Evolutionary conservation across 768 basidiomycete species (phyloP).

Genomic region (Scleroderma bovista): DNA sequence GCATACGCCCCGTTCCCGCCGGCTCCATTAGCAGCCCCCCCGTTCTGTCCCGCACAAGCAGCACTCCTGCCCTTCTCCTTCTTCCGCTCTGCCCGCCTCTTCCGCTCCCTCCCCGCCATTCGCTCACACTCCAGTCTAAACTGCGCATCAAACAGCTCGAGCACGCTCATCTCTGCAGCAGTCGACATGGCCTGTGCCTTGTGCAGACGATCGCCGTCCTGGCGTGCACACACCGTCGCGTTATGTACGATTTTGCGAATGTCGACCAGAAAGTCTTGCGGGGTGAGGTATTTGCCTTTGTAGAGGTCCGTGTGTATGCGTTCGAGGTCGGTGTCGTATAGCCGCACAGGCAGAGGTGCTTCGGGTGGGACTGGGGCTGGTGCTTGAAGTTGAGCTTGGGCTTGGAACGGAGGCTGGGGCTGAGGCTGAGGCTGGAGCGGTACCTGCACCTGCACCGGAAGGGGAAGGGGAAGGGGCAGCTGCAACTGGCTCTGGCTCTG

Average conservation of each 20-base stretch:
- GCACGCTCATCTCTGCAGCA: slow-evolving; percentile 77
- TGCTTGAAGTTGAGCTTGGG: background rate
- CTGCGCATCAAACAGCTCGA: slow-evolving; percentile 69
- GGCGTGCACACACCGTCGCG: slow-evolving; percentile 46
- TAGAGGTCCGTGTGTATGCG: slow-evolving; percentile 83
- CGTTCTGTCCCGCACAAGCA: slow-evolving; percentile 13
- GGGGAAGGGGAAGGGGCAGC: too few species aligned
- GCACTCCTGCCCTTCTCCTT: slow-evolving; percentile 31
- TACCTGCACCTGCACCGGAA: slow-evolving; percentile 31
- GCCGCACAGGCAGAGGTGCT: background rate
- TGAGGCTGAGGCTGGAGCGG: slow-evolving; percentile 21
- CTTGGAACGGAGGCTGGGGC: slow-evolving; percentile 23
- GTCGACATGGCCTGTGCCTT: slow-evolving; percentile 89
- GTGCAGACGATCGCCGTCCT: slow-evolving; percentile 71
- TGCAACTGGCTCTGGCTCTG: slow-evolving; percentile 31
- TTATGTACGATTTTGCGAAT: slow-evolving; percentile 79
- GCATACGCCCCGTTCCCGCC: slow-evolving; percentile 32
- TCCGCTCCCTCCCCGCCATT: slow-evolving; percentile 74
- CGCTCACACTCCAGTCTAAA: slow-evolving; percentile 81
- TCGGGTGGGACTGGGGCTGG: too few species aligned
- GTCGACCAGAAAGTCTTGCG: slow-evolving; percentile 82
- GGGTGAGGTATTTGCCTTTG: slow-evolving; percentile 80
- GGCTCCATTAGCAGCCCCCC: too few species aligned
- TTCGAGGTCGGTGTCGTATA: slow-evolving; percentile 90
- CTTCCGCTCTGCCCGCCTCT: slow-evolving; percentile 50